These are phyloP conservation scores for Simmondsia chinensis DNA, from an alignment of 148 eudicot genomes.

Conservation along the genomic window DNA sequence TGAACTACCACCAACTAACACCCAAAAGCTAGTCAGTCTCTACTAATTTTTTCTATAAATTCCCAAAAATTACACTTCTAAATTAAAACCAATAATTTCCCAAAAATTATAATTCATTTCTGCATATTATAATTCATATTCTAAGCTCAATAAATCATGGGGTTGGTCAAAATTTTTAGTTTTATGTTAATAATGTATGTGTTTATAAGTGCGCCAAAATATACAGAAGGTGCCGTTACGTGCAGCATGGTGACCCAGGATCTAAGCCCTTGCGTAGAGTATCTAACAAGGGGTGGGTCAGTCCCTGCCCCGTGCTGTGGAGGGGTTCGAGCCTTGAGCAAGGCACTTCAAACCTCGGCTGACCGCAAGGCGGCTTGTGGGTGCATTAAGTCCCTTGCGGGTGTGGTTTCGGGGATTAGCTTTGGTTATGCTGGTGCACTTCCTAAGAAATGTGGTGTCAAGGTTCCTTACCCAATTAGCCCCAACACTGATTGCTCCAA, in stretches of 20 bases:
- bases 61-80: no score
- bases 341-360: conserved; percentile 11
- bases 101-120: no score
- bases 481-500: conserved; percentile 9
- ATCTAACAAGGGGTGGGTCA: conserved; percentile 1
- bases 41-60: no score
- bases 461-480: conserved; percentile 2
- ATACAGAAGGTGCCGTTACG: conserved; percentile 5
- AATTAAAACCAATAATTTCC: no score
- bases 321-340: conserved; percentile 9
- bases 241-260: conserved; percentile 16
- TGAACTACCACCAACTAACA: no score
- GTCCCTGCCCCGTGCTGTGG: conserved; percentile 10
- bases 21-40: no score
- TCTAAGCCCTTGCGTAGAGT: conserved; percentile 13
- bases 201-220: no score
- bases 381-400: conserved; percentile 16
- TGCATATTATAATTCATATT: no score
- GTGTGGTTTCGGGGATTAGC: background rate
- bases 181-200: no score
- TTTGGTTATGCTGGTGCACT: background rate
- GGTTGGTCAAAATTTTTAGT: no score
- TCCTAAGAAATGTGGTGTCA: conserved; percentile 5
- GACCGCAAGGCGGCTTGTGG: conserved; percentile 24
- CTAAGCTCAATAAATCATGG: no score